Percentiles rank a stretch among this genome's conserved stretches.
Conservation (phyloP, 768 basidiomycete species). For the Clavulina sp. region DNA sequence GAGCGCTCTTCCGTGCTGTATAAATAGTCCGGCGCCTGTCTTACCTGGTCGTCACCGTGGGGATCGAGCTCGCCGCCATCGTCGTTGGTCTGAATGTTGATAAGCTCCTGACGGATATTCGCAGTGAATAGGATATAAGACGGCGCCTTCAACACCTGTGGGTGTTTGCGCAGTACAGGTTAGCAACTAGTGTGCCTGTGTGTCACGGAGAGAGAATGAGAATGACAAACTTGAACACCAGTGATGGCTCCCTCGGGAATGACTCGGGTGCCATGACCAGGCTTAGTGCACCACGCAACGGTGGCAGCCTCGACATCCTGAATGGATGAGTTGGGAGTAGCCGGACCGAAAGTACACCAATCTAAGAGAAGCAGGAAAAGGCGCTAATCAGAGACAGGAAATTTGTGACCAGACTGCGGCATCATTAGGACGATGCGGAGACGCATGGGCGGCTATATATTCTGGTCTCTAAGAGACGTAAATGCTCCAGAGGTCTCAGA, state of each 20-base stretch:
- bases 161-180: too few species aligned
- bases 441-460: too few species aligned
- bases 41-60: slow-evolving; percentile 9
- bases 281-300: slow-evolving; percentile 24
- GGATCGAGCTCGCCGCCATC: slow-evolving; percentile 19
- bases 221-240: slow-evolving; percentile 49
- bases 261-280: slow-evolving; percentile 12
- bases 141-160: slow-evolving; percentile 52
- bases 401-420: slow-evolving; percentile 27
- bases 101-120: slow-evolving; percentile 24
- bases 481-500: slow-evolving; percentile 68
- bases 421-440: too few species aligned
- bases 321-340: slow-evolving; percentile 14
- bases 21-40: too few species aligned
- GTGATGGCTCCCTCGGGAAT: slow-evolving; percentile 28
- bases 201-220: too few species aligned
- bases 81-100: slow-evolving; percentile 24
- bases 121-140: slow-evolving; percentile 60
- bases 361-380: slow-evolving; percentile 5
- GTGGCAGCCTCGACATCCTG: slow-evolving; percentile 21
- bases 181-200: too few species aligned
- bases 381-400: not conserved
- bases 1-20: too few species aligned
- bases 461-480: too few species aligned
- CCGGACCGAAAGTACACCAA: slow-evolving; percentile 15